Conservation (phyloP, 805 yeast species). For the Tetrapisispora fleetii region DNA sequence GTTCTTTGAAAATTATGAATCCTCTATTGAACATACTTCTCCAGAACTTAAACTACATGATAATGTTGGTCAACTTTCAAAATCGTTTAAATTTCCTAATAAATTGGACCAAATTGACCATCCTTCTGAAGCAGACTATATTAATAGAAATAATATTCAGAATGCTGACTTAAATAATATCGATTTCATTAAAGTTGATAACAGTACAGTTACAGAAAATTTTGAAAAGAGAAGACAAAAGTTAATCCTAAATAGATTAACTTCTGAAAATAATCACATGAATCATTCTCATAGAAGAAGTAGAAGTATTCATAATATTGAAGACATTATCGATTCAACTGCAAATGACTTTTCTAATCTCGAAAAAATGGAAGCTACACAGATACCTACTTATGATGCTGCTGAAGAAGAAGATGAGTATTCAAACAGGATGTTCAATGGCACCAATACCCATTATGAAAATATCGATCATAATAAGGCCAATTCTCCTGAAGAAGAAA, state of each 20-base stretch:
- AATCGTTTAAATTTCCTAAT: slow-evolving; percentile 15
- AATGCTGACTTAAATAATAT: background rate
- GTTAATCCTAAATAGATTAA: slow-evolving; percentile 6
- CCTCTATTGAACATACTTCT: background rate
- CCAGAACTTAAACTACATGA: background rate
- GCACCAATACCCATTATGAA: too few relatives aligned
- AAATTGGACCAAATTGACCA: background rate
- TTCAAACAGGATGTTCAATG: too few relatives aligned
- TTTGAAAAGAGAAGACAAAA: slow-evolving; percentile 18
- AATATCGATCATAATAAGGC: too few relatives aligned
- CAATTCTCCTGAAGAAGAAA: too few relatives aligned
- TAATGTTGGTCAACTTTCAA: slow-evolving; percentile 1
- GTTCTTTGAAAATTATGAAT: slow-evolving; percentile 18
- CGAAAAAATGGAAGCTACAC: background rate
- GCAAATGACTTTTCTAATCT: background rate
- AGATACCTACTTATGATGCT: too few relatives aligned
- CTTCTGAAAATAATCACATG: slow-evolving; percentile 4
- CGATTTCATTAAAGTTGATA: slow-evolving; percentile 14
- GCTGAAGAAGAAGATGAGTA: too few relatives aligned
- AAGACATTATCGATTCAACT: slow-evolving; percentile 4
- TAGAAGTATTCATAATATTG: slow-evolving; percentile 20
- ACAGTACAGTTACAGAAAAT: slow-evolving; percentile 5
- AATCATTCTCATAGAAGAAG: slow-evolving; percentile 25
- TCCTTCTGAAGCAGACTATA: background rate
- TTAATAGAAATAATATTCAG: background rate